Base-by-base conservation (phyloP, 441 rosid genomes). In the Isatis lusitanica region DNA sequence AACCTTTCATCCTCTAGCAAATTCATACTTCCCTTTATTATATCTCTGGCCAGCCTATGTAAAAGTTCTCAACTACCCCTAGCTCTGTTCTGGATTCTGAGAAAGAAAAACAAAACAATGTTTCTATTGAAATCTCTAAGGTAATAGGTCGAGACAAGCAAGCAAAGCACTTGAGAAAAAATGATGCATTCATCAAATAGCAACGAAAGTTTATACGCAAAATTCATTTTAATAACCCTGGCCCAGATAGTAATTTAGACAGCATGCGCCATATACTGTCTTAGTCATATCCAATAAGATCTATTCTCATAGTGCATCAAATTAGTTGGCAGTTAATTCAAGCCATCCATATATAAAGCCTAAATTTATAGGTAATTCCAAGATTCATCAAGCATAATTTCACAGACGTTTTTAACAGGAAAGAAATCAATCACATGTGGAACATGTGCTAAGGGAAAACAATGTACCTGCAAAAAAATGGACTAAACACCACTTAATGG, bases 401-500 rank as follows among this genome's bases (percentile, higher is more conserved):
- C 55, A 52, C 9, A 74, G 5, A 18, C 7, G 28, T 30, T n/a
- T 24, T 6, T 26, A 52, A 26, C 6, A 26, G 58, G 58, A 48
- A 43, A 55, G 9, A 55, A 39, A 67, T 17, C 40, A 50, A 71
- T 12, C 61, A 71, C 31, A 11, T 36, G 59, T 47, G 46, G 38
- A 68, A 69, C 52, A 36, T 63, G 66, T 26, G 28, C 58, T 42
- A 65, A 0, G 4, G 68, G 47, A 5, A 51, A 69, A 56, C 6
- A 57, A 57, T 38, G 26, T 60, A 66, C 76, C 64, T 77, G 77
- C 9, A 50, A 71, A 9, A 50, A 71, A 9, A 7, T 30, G 52
- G 59, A 69, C 80, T 84, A 82, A 69, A 76, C 86, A 73, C 77
- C 88, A 77, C 80, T 74, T 53, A 79, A 33, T 4, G 84, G 82